Evolutionary conservation across 345 rosid species (phyloP), one percentile per base, ranked within the genome.

Genomic region (Brassica juncea): DNA sequence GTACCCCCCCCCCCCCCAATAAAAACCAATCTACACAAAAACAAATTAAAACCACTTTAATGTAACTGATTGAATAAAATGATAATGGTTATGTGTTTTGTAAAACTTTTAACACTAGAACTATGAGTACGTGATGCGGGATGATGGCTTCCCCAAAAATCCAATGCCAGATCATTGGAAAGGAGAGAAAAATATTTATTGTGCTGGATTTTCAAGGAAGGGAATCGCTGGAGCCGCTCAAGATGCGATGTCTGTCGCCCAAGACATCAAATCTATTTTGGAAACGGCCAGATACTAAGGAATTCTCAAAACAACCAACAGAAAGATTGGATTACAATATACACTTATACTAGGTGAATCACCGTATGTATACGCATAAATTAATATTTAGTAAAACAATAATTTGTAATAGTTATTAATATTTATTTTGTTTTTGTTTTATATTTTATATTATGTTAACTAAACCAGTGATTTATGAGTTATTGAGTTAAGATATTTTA

Each of bases 101-200:
- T 71, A 47, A 71, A 54, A 37, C 4, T 12, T 30, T 42, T 14
- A 57, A 47, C 78, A 87, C 80, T 47, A 88, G 84, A 86, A 80
- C 23, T 79, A 72, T 1, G 71, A 82, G 2, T 63, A 81, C 11
- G 73, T 85, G 9, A 83, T 90, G 66, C 75, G 86, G 60, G 73
- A 78, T 1, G 31, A 77, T 59, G 95, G 94, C 1, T 44, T 88
- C 52, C 90, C 93, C 0, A 82, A 76, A 39, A 25, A 4, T 2
- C 72, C 69, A 2, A 75, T 78, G 42, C 90, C 88, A 0, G 32
- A 73, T 4, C 87, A 81, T 6, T 92, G 89, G 94, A 90, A 90
- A 77, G 91, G 97, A 23, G 66, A 81, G 42, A 85, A 84, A 4
- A 87, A 85, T 3, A 63, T 90, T n/a, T 88, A 88, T 14, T 75